Evolutionary conservation across 345 rosid genomes (phyloP).

Genomic region (Dovyalis caffra): DNA sequence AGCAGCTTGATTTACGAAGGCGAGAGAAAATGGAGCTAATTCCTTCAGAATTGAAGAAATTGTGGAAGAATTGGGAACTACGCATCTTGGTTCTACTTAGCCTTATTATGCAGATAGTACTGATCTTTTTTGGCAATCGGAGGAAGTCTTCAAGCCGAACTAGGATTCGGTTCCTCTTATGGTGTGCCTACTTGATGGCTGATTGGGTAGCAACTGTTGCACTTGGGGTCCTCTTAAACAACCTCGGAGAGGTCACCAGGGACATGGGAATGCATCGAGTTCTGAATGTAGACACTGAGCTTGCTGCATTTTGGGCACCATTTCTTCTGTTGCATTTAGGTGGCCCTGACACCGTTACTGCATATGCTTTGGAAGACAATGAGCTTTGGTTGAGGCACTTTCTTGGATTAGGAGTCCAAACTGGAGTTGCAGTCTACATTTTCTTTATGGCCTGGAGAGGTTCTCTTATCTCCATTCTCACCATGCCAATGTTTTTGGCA

Average conservation of each 20-base stretch:
- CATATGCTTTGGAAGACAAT: constrained; percentile 40
- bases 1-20: constrained; percentile 1
- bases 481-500: constrained; percentile 24
- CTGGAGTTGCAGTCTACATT: constrained; percentile 31
- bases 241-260: neutral
- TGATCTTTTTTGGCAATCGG: constrained; percentile 9
- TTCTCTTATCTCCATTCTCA: constrained; percentile 13
- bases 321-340: constrained; percentile 35
- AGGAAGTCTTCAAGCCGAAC: neutral
- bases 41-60: neutral
- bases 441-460: constrained; percentile 26
- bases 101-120: constrained; percentile 23
- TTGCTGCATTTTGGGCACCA: too few relatives aligned
- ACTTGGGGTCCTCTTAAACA: constrained; percentile 27
- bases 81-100: constrained; percentile 17
- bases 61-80: constrained; percentile 33
- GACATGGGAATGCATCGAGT: neutral
- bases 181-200: constrained; percentile 28
- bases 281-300: too few relatives aligned
- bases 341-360: constrained; percentile 30
- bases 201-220: constrained; percentile 29
- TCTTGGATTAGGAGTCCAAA: constrained; percentile 14
- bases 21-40: neutral
- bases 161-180: constrained; percentile 2
- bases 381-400: constrained; percentile 35